These are phyloP conservation scores for Trichothecium sympodiale DNA, from an alignment of 2,329 filamentous ascomycete species.

Conservation along the genomic window DNA sequence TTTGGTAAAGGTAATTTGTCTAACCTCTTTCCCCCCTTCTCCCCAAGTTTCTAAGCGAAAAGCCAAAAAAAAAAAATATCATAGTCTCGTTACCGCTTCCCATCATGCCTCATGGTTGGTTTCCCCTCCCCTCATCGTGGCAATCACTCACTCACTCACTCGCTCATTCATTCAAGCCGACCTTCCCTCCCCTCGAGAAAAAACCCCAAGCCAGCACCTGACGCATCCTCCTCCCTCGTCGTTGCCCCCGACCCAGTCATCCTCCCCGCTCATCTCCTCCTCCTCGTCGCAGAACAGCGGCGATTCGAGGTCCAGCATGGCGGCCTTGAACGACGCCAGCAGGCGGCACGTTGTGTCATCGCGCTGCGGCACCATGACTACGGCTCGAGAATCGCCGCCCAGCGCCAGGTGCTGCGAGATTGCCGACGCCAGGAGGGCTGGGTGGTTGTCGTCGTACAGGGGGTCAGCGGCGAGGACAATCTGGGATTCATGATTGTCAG, in stretches of 20 bases:
- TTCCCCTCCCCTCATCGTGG: background rate
- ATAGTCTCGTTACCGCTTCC: no score
- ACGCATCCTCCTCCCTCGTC: slow-evolving; percentile 38
- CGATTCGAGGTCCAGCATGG: slow-evolving; percentile 42
- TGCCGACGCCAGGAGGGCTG: slow-evolving; percentile 58
- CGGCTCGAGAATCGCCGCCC: slow-evolving; percentile 46
- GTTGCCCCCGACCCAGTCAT: slow-evolving; percentile 55
- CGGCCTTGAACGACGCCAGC: slow-evolving; percentile 47
- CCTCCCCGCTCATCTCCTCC: slow-evolving; percentile 52
- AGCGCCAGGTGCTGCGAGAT: slow-evolving; percentile 56
- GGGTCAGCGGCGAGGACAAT: slow-evolving; percentile 78
- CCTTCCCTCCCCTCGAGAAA: slow-evolving; percentile 25
- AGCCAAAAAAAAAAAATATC: no score
- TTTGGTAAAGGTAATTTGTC: no score
- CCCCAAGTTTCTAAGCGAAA: no score
- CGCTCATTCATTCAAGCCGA: no score
- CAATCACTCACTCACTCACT: background rate
- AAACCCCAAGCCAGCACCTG: slow-evolving; percentile 61
- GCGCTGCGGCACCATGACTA: slow-evolving; percentile 73
- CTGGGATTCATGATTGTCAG: slow-evolving; percentile 19
- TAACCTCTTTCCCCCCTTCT: no score
- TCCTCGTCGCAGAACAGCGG: slow-evolving; percentile 44
- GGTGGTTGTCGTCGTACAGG: slow-evolving; percentile 78
- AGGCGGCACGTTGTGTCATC: slow-evolving; percentile 56
- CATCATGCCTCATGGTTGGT: no score